Evolutionary conservation across 2,329 filamentous ascomycete genomes (phyloP).

Genomic region (Aspergillus texensis): DNA sequence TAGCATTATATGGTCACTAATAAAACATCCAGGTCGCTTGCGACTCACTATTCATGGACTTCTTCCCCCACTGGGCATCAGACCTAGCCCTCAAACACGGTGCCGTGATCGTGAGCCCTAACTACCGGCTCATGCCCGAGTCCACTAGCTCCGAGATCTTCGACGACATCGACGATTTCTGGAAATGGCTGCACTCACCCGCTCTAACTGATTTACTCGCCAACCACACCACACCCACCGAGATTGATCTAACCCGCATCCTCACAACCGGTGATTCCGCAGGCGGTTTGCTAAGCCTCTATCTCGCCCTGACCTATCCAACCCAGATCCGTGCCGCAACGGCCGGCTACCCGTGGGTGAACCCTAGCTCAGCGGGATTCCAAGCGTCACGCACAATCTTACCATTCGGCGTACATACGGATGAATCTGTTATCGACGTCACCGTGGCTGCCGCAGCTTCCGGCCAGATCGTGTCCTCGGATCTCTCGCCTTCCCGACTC

Average conservation of each 20-base stretch:
- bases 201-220: slow-evolving; percentile 16
- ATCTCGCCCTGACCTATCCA: slow-evolving; percentile 30
- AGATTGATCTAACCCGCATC: slow-evolving; percentile 29
- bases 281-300: slow-evolving; percentile 34
- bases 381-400: slow-evolving; percentile 11
- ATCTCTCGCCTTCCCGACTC: slow-evolving; percentile 11
- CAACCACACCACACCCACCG: slow-evolving; percentile 13
- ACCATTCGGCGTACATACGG: slow-evolving; percentile 19
- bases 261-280: slow-evolving; percentile 34
- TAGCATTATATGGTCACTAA: background rate
- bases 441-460: slow-evolving; percentile 8
- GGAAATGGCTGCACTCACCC: slow-evolving; percentile 46
- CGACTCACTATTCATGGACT: slow-evolving; percentile 20
- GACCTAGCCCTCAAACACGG: slow-evolving; percentile 41
- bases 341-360: slow-evolving; percentile 37
- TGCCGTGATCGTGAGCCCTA: slow-evolving; percentile 52
- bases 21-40: background rate
- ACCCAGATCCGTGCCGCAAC: slow-evolving; percentile 33
- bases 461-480: slow-evolving; percentile 21
- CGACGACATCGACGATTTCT: slow-evolving; percentile 52
- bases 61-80: slow-evolving; percentile 39
- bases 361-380: slow-evolving; percentile 26
- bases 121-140: slow-evolving; percentile 58
- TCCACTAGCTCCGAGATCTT: slow-evolving; percentile 51
- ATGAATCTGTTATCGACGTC: slow-evolving; percentile 18